phyloP scores from a whole-genome alignment of 441 rosid species.

The Populus hybrid region DNA sequence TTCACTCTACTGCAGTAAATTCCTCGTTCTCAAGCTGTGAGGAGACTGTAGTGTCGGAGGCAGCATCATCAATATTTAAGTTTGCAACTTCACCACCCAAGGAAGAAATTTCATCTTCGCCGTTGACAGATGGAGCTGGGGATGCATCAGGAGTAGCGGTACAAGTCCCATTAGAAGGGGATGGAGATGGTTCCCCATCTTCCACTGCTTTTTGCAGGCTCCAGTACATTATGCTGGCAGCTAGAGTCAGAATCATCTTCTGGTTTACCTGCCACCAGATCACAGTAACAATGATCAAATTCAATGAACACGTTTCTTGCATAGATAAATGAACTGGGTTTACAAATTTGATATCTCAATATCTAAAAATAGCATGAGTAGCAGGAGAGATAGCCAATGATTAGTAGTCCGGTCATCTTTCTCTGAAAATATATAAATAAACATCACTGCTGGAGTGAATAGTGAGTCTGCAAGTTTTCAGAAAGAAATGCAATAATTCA shows the following conservation, averaged over 20 bases:
- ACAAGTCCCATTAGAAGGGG: slow-evolving; percentile 29
- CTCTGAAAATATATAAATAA: not conserved
- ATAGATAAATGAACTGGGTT: not conserved
- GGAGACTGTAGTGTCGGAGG: slow-evolving; percentile 56
- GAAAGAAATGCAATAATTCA: not conserved
- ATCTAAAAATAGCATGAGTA: not conserved
- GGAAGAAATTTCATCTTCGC: slow-evolving; percentile 74
- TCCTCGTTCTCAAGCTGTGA: slow-evolving; percentile 53
- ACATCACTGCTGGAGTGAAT: not conserved
- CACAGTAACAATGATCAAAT: slow-evolving; percentile 4
- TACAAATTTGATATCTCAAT: not conserved
- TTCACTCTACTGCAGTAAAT: slow-evolving; percentile 18
- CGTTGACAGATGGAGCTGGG: slow-evolving; percentile 64
- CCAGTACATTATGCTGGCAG: slow-evolving; percentile 95
- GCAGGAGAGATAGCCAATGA: not conserved
- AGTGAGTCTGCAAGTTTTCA: not conserved
- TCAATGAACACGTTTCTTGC: not conserved
- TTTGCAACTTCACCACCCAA: slow-evolving; percentile 54
- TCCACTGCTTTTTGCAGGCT: slow-evolving; percentile 65
- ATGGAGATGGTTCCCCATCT: slow-evolving; percentile 39
- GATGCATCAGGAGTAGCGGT: slow-evolving; percentile 48
- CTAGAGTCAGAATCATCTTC: slow-evolving; percentile 89
- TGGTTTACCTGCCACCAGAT: slow-evolving; percentile 70
- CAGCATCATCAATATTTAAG: slow-evolving; percentile 47
- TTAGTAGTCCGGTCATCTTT: not conserved